Conservation (phyloP, 2,329 filamentous ascomycete genomes). For the Colletotrichum sp. region DNA sequence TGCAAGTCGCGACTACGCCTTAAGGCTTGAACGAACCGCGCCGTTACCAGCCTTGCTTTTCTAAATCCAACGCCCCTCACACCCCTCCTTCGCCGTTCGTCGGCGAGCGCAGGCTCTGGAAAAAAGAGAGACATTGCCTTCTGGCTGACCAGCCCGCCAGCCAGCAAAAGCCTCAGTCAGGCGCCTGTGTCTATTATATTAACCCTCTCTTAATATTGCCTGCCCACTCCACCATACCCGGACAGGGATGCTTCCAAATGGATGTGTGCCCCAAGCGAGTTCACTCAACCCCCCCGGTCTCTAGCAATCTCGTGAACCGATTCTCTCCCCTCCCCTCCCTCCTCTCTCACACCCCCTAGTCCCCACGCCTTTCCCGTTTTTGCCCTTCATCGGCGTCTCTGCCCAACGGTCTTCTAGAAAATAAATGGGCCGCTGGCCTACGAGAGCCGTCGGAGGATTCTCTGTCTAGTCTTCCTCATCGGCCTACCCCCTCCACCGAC, state of each 20-base stretch:
- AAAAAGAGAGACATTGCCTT: conserved; percentile 9
- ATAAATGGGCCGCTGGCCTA: conserved; percentile 45
- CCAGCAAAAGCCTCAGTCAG: conserved; percentile 21
- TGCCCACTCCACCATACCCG: conserved; percentile 16
- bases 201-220: conserved; percentile 20
- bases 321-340: conserved; percentile 33
- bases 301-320: conserved; percentile 53
- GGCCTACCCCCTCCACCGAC: conserved; percentile 31
- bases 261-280: conserved; percentile 37
- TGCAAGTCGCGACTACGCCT: not conserved
- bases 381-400: conserved; percentile 41
- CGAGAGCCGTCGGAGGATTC: conserved; percentile 50
- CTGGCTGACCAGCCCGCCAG: conserved; percentile 6
- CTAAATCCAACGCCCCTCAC: not conserved
- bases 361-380: conserved; percentile 43
- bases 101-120: not conserved
- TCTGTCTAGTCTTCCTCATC: conserved; percentile 46
- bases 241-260: conserved; percentile 18
- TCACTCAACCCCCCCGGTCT: conserved; percentile 31
- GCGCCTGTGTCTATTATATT: conserved; percentile 23
- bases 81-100: not conserved
- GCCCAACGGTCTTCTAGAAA: conserved; percentile 52
- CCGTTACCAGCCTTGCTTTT: conserved; percentile 13
- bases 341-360: conserved; percentile 25
- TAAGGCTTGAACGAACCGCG: conserved; percentile 15